Percentiles rank a stretch among this genome's conserved stretches.
These are phyloP conservation scores for Phoma sp. DNA, from an alignment of 2,329 filamentous ascomycete genomes.

Conservation along the genomic window DNA sequence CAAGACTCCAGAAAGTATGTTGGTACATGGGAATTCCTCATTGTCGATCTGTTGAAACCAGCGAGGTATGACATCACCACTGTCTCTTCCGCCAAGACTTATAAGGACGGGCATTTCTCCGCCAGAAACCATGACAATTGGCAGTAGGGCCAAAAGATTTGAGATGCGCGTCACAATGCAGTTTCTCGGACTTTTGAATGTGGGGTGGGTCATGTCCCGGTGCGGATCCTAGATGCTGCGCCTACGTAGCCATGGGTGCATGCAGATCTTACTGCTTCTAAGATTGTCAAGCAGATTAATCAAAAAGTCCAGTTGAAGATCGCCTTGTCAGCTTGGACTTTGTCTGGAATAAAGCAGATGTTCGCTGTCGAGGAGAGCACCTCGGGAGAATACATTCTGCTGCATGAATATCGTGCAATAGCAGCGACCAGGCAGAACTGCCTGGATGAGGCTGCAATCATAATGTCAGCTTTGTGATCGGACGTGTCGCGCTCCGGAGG, in stretches of 20 bases:
- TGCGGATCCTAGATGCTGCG: no score
- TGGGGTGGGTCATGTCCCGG: no score
- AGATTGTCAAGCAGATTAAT: no score
- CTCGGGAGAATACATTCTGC: no score
- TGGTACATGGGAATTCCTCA: neutral
- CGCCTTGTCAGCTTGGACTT: no score
- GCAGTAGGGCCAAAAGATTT: neutral
- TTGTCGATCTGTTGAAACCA: neutral
- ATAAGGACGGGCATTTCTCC: neutral
- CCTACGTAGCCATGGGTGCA: neutral
- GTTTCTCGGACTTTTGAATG: no score
- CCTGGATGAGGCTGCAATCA: neutral
- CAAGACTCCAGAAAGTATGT: neutral
- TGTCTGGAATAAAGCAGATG: no score
- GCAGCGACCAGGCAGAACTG: neutral
- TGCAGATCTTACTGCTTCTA: no score
- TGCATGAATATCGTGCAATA: neutral
- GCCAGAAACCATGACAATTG: neutral
- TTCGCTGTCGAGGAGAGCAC: no score
- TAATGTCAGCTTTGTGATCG: neutral
- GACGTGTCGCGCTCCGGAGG: neutral
- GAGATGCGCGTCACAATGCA: neutral
- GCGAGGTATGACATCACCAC: slow-evolving; percentile 5
- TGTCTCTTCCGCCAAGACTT: slow-evolving; percentile 4
- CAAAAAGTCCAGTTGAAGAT: no score